Evolutionary conservation across 495 filamentous ascomycete genomes (phyloP), one percentile per base, ranked within the genome.

Genomic region (Darksidea phi): DNA sequence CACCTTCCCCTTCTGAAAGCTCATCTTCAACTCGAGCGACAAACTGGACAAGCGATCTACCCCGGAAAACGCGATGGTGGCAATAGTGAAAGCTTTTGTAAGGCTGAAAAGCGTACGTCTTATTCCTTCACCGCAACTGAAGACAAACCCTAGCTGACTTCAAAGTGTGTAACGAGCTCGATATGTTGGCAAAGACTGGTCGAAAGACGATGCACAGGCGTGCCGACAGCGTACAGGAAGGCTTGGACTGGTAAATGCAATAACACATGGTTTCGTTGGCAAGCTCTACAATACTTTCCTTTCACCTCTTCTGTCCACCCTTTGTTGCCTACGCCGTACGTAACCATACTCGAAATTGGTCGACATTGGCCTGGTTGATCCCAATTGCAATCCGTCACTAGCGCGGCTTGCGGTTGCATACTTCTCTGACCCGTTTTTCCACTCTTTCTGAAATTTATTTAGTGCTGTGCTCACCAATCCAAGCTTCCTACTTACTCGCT

Each of bases 161-260:
- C 25, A 46, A 52, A 64, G 61, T 64, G 1, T 64, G 61, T 43
- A 59, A 55, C n/a, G 61, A 64, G 11, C 61, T 64, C 15, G 55
- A 64, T 23, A 12, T 52, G 21, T 38, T 59, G n/a, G 48, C 54
- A 2, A 60, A 53, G 20, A 32, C 18, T 54, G 51, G 51, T 3
- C 28, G 28, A 32, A 32, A 32, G 4, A 10, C 28, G 3, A 10
- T 3, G 10, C 28, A 32, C 15, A 38, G 13, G 7, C 13, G 54
- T 15, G 26, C 12, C 1, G 43, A 46, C 21, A 47, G 43, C 20
- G 42, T 17, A 38, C 24, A 25, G 46, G 54, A 18, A 23, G 25
- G 20, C 1, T 11, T 60, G 36, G 57, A 51, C 20, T 60, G 57
- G 57, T 60, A 25, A 48, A 32, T 32, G 28, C n/a, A n/a, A n/a